Base-by-base conservation (phyloP, 2,329 filamentous ascomycete species). In the Cladosporium sp. region DNA sequence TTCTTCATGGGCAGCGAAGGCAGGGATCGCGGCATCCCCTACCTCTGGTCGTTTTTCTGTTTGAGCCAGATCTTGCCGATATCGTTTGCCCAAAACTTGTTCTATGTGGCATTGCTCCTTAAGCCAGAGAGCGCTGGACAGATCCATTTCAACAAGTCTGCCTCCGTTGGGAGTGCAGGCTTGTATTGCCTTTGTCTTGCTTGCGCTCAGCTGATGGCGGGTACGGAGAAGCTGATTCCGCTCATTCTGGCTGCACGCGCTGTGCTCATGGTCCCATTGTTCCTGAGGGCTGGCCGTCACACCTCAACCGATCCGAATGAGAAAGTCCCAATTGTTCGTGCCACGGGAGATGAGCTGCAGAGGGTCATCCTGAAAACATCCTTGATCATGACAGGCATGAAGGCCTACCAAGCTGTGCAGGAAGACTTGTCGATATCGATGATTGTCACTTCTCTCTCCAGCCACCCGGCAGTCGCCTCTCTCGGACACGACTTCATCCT, bases 51-150 rank as follows among this genome's bases (percentile, higher is more conserved):
- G 0, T 67, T 64, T 50, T 63, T 67, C 41, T 56, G 51, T n/a
- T 51, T 68, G 6, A 54, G 53, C n/a, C 63, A 67, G 51, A 67
- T 67, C 22, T 49, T 68, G 16, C 64, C 64, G 1, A 60, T 65
- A 8, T 65, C 63, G 1, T 68, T 67, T 47, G 53, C 60, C 3
- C 62, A 62, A 47, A 65, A 65, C 25, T 52, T 68, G 8, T 63
- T 67, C 52, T 65, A 62, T 42, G 36, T 67, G n/a, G 60, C 39
- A 2, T 16, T 65, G 11, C 50, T 64, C 16, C 51, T 55, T 11
- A 51, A 55, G 6, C 39, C 53, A 9, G 16, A 39, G 19, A 30
- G 7, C 9, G 22, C 15, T 1, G n/a, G 27, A 3, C 36, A 48
- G 29, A 41, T 40, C 16, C 49, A 48, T 8, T 42, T 50, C 33